These are phyloP conservation scores for Suillus sp. DNA, from an alignment of 768 basidiomycete species.

Conservation along the genomic window DNA sequence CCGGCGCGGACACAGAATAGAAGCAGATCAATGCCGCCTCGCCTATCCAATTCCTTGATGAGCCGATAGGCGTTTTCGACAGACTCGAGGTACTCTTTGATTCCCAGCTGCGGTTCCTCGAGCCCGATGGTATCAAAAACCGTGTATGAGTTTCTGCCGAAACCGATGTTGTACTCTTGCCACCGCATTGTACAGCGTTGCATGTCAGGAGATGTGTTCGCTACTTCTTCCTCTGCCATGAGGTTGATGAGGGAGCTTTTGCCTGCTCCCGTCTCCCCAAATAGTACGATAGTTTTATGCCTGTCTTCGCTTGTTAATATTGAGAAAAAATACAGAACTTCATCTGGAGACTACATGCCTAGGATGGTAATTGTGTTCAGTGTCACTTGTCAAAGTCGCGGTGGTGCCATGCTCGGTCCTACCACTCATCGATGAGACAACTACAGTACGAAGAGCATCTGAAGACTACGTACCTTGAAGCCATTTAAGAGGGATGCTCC, in stretches of 20 bases:
- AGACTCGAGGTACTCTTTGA: slow-evolving; percentile 31
- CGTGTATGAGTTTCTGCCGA: slow-evolving; percentile 23
- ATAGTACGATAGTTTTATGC: slow-evolving; percentile 32
- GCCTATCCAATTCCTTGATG: slow-evolving; percentile 29
- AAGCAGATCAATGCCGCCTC: slow-evolving; percentile 44
- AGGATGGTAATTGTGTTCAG: too few species aligned
- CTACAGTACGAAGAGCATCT: background rate
- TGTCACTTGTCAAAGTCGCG: too few species aligned
- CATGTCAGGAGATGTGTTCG: slow-evolving; percentile 34
- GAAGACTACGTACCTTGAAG: background rate
- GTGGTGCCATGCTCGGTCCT: background rate
- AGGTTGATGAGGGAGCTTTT: slow-evolving; percentile 51
- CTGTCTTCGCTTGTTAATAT: background rate
- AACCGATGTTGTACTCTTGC: slow-evolving; percentile 22
- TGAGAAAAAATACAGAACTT: background rate
- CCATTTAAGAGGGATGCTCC: background rate
- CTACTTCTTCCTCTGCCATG: slow-evolving; percentile 33
- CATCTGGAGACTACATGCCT: background rate
- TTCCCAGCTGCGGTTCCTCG: slow-evolving; percentile 32
- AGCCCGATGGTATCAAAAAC: slow-evolving; percentile 41
- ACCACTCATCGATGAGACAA: background rate
- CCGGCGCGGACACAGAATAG: slow-evolving; percentile 44
- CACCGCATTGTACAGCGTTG: slow-evolving; percentile 41
- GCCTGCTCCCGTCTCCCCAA: slow-evolving; percentile 36
- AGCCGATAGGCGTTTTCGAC: slow-evolving; percentile 35